Evolutionary conservation across 805 yeast genomes (phyloP), one percentile per base, ranked within the genome.

Genomic region (Suhomyces emberorum): DNA sequence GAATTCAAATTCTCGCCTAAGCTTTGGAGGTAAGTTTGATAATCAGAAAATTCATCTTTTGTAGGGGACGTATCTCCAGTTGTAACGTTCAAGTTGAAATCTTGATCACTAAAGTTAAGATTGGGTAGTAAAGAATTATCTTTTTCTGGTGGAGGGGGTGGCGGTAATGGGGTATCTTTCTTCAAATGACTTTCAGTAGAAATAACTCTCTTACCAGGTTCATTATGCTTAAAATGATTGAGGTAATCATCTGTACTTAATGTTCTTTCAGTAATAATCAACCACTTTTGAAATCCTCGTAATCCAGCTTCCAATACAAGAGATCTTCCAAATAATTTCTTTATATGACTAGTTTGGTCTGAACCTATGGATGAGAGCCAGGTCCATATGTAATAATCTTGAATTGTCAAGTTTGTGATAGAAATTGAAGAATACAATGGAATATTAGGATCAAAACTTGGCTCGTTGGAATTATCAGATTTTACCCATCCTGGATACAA

Each of bases 321-420:
- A 0, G 95, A 80, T 46, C 93, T 73, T 7, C 96, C 96, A 64
- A 88, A 88, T 1, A 81, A 57, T 21, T 74, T 72, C 55, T 83
- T 83, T 47, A 79, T 78, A 16, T 66, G 58, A 21, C 72, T 68
- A 0, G 88, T 76, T 52, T 85, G 83, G 53, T 88, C 96, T 21
- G 79, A 71, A 0, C 86, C 86, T 16, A 87, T 55, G 2, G 88
- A 74, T 1, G 88, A 77, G 51, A 87, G 66, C 96, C 96, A 88
- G 0, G 95, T 76, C 96, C 96, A 88, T 19, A 87, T 85, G 52
- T 81, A 88, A 57, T 83, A 88, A 57, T 88, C 96, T 57, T 86
- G 95, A 14, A 88, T 77, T 4, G 85, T 72, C 1, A 84, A 81
- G 41, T 84, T 73, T 7, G 76, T 63, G 7, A 85, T 65, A 30